Conservation (phyloP, 2,329 filamentous ascomycete genomes). For the Ceratocystis albifundus region DNA sequence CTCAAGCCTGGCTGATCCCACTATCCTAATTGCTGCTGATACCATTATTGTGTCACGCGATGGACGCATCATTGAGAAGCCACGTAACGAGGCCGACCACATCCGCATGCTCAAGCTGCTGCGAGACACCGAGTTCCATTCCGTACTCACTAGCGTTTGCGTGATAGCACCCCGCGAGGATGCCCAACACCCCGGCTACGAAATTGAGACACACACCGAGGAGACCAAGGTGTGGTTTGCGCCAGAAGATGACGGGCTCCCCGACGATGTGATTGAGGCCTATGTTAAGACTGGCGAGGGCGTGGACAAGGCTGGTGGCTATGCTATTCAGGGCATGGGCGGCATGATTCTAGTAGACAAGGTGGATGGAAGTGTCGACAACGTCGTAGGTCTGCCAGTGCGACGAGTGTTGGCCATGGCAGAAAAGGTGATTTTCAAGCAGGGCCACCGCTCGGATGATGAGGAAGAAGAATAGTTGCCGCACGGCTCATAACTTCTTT, state of each 20-base stretch:
- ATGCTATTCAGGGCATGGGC: constrained; percentile 82
- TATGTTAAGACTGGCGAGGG: constrained; percentile 82
- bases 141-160: constrained; percentile 75
- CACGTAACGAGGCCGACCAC: constrained; percentile 68
- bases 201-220: constrained; percentile 68
- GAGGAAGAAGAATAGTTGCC: constrained; percentile 28
- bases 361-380: constrained; percentile 84
- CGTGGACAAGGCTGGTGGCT: constrained; percentile 90
- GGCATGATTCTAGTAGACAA: constrained; percentile 77
- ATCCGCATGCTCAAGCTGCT: constrained; percentile 71
- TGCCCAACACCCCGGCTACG: constrained; percentile 74
- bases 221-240: constrained; percentile 89
- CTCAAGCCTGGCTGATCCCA: constrained; percentile 50
- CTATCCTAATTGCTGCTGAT: constrained; percentile 78
- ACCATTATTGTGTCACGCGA: constrained; percentile 70
- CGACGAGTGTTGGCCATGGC: constrained; percentile 67
- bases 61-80: constrained; percentile 83
- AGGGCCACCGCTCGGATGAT: constrained; percentile 47
- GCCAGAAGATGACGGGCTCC: constrained; percentile 42
- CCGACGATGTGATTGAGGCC: constrained; percentile 69
- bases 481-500: background rate
- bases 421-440: constrained; percentile 73
- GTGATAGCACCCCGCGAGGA: constrained; percentile 74
- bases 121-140: constrained; percentile 64
- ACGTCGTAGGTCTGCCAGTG: constrained; percentile 83